A percentile compares a stretch with the other conserved stretches of the same genome.
phyloP scores from a whole-genome alignment of 2,329 filamentous ascomycete species.

The Nemania bipapillata region DNA sequence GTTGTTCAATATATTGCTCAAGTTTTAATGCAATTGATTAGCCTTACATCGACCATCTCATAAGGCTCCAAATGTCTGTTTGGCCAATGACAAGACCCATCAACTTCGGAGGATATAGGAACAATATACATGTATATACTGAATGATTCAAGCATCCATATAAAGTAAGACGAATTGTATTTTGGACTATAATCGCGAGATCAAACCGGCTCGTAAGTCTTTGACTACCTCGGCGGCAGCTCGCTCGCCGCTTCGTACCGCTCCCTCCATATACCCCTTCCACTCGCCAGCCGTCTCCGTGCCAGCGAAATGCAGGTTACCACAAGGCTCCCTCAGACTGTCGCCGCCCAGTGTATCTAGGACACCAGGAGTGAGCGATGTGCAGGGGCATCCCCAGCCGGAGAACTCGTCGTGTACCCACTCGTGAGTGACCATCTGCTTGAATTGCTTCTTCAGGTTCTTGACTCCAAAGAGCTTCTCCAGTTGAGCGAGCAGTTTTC shows the following conservation, averaged over 20 bases:
- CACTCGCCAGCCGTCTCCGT: slow-evolving; percentile 65
- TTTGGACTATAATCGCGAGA: background rate
- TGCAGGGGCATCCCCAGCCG: slow-evolving; percentile 56
- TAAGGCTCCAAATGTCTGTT: too few species aligned
- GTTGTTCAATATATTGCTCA: too few species aligned
- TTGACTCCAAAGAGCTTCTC: slow-evolving; percentile 41
- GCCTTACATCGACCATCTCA: too few species aligned
- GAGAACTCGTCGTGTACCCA: slow-evolving; percentile 55
- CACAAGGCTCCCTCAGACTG: slow-evolving; percentile 48
- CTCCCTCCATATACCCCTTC: slow-evolving; percentile 70
- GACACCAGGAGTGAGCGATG: slow-evolving; percentile 54
- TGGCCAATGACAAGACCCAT: background rate
- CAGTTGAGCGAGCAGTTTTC: slow-evolving; percentile 47
- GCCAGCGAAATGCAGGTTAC: slow-evolving; percentile 64
- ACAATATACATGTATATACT: background rate
- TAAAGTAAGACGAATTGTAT: background rate
- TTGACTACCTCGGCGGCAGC: slow-evolving; percentile 59
- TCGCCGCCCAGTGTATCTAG: slow-evolving; percentile 50
- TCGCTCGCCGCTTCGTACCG: slow-evolving; percentile 61
- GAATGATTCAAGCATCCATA: background rate
- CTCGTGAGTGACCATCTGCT: slow-evolving; percentile 52
- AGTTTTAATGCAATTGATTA: too few species aligned
- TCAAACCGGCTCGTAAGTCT: background rate
- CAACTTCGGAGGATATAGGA: too few species aligned
- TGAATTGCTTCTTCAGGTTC: slow-evolving; percentile 43